Conservation (phyloP, 345 rosid species). For the Dovyalis caffra region DNA sequence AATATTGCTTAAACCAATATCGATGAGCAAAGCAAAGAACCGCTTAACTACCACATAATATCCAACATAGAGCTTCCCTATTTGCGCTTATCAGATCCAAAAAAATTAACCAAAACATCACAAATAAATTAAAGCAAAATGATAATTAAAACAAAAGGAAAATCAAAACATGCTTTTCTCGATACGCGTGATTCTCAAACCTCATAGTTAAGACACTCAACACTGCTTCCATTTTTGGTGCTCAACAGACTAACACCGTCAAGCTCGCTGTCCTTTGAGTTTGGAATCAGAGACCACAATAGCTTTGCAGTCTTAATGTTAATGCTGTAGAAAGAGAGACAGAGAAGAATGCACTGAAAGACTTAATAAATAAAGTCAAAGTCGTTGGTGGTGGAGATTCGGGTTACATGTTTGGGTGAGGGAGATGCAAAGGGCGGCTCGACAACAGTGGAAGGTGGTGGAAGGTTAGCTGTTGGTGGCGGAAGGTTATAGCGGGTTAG, state of each 20-base stretch:
- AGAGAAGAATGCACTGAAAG: no score
- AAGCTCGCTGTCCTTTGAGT: constrained; percentile 59
- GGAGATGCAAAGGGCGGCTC: no score
- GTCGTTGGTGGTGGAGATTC: no score
- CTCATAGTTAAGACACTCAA: constrained; percentile 90
- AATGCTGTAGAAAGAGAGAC: no score
- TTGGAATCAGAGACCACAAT: constrained; percentile 82
- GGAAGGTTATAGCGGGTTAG: no score
- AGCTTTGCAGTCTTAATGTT: constrained; percentile 63
- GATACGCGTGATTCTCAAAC: constrained; percentile 91
- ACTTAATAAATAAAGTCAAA: no score
- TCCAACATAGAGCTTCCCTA: constrained; percentile 76
- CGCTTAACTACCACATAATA: constrained; percentile 79
- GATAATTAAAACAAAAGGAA: neutral
- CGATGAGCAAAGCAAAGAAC: constrained; percentile 92
- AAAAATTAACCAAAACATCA: neutral
- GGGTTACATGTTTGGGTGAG: no score
- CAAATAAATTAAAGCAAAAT: neutral
- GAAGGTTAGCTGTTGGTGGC: no score
- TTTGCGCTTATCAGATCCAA: constrained; percentile 53
- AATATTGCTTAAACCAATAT: constrained; percentile 56
- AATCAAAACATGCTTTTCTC: constrained; percentile 74
- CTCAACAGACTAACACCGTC: constrained; percentile 51
- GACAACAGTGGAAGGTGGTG: no score
- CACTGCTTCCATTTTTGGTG: constrained; percentile 34